Conservation (phyloP, 257 asterid genomes). For the Asclepias syriaca region DNA sequence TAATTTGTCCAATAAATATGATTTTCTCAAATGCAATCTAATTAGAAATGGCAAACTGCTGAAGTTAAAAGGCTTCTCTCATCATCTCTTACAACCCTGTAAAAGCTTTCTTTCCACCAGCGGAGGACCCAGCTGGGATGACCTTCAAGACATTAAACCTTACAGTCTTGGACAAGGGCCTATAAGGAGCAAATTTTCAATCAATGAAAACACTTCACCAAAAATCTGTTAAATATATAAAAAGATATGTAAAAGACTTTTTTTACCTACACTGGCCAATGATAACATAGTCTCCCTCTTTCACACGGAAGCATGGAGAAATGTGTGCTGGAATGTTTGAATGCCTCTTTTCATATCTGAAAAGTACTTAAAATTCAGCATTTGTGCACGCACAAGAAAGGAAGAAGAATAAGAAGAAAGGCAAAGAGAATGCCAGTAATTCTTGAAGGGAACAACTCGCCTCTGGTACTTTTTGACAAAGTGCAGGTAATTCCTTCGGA, state of each 20-base stretch:
- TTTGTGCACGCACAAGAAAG: too few species aligned
- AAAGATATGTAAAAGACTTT: neutral
- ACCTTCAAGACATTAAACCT: slow-evolving; percentile 82
- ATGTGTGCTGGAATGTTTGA: slow-evolving; percentile 78
- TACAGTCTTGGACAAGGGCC: slow-evolving; percentile 85
- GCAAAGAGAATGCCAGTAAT: neutral
- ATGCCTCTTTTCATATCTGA: slow-evolving; percentile 80
- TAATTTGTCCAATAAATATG: too few species aligned
- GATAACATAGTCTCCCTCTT: slow-evolving; percentile 73
- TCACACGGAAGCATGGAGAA: slow-evolving; percentile 87
- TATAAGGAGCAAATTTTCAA: slow-evolving; percentile 13
- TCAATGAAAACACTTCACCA: neutral
- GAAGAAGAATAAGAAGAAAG: neutral
- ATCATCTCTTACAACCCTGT: slow-evolving; percentile 43
- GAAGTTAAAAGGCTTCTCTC: too few species aligned
- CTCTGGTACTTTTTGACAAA: slow-evolving; percentile 78
- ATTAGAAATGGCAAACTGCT: too few species aligned
- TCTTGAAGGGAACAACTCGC: slow-evolving; percentile 13
- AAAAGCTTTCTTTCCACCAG: slow-evolving; percentile 80
- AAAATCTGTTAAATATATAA: too few species aligned
- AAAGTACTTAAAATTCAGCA: neutral
- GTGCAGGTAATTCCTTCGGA: slow-evolving; percentile 67
- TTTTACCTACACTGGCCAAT: slow-evolving; percentile 87
- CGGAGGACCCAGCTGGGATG: slow-evolving; percentile 75
- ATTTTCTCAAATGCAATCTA: too few species aligned